A percentile compares a stretch with the other conserved stretches of the same genome.
phyloP scores from a whole-genome alignment of 495 filamentous ascomycete genomes.

The Immersiella caudata region DNA sequence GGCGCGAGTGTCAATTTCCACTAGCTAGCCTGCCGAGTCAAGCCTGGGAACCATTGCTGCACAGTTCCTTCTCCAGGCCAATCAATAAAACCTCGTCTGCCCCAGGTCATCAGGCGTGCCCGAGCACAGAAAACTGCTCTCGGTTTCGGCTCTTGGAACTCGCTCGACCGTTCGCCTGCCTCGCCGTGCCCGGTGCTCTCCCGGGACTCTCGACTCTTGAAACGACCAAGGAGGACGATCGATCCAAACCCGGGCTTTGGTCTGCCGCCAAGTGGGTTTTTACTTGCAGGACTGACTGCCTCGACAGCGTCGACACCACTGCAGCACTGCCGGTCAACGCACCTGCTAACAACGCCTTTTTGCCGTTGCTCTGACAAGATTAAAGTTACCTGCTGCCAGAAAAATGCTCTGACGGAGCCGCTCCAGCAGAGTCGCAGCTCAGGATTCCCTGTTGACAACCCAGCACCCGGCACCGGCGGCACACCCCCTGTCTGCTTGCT shows the following conservation, averaged over 20 bases:
- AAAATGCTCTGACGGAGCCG: conserved; percentile 20
- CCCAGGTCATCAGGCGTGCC: conserved; percentile 5
- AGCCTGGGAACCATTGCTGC: conserved; percentile 8
- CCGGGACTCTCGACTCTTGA: conserved; percentile 12
- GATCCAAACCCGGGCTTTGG: conserved; percentile 11
- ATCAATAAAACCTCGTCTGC: conserved; percentile 17
- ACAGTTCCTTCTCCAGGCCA: neutral
- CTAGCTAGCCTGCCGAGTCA: conserved; percentile 28
- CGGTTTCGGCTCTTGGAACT: conserved; percentile 10
- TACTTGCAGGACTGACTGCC: neutral
- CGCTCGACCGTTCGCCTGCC: conserved; percentile 3
- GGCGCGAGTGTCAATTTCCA: conserved; percentile 33
- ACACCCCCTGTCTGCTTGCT: conserved; percentile 18
- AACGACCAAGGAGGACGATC: conserved; percentile 16
- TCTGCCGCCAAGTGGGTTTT: conserved; percentile 8
- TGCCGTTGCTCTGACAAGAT: conserved; percentile 8
- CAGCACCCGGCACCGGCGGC: conserved; percentile 30
- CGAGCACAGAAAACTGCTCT: neutral
- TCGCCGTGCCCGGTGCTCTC: neutral
- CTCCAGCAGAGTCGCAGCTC: conserved; percentile 25
- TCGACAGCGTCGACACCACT: no score
- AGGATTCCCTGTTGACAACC: conserved; percentile 26
- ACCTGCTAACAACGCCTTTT: conserved; percentile 1
- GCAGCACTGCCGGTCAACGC: conserved; percentile 2
- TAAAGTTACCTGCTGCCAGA: conserved; percentile 6